These are phyloP conservation scores for Shiraia bambusicola DNA, from an alignment of 2,329 filamentous ascomycete genomes.

Conservation along the genomic window DNA sequence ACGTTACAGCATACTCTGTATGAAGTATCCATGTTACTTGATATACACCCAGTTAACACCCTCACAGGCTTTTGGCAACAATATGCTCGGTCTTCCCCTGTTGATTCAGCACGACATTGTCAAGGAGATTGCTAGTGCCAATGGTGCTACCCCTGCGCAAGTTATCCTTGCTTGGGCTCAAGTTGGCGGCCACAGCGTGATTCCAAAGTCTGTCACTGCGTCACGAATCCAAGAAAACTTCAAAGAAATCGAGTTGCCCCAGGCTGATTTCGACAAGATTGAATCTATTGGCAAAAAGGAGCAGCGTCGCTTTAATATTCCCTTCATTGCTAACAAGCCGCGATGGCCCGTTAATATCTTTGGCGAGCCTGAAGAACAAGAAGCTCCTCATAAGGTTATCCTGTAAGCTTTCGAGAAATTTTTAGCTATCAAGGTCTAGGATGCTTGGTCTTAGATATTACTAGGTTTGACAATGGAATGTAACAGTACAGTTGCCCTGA, in stretches of 20 bases:
- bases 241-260: constrained; percentile 33
- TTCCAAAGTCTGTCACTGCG: constrained; percentile 37
- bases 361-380: constrained; percentile 55
- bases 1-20: constrained; percentile 35
- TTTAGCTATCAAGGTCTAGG: too few species aligned
- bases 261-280: constrained; percentile 31
- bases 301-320: constrained; percentile 58
- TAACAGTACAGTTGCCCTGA: too few species aligned
- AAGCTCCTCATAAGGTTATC: constrained; percentile 51
- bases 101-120: constrained; percentile 58
- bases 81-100: constrained; percentile 55
- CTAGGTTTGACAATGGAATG: too few species aligned
- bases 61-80: constrained; percentile 57
- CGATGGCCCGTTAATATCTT: constrained; percentile 62
- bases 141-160: constrained; percentile 70
- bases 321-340: constrained; percentile 50
- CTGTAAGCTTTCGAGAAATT: constrained; percentile 6
- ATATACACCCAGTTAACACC: constrained; percentile 59
- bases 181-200: constrained; percentile 52
- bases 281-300: constrained; percentile 58
- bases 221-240: constrained; percentile 37
- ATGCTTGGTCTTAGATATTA: too few species aligned
- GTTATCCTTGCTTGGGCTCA: constrained; percentile 85
- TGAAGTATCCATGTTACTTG: constrained; percentile 52
- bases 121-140: constrained; percentile 64